Evolutionary conservation across 768 basidiomycete species (phyloP).

Genomic region (Termitomyces sp.): DNA sequence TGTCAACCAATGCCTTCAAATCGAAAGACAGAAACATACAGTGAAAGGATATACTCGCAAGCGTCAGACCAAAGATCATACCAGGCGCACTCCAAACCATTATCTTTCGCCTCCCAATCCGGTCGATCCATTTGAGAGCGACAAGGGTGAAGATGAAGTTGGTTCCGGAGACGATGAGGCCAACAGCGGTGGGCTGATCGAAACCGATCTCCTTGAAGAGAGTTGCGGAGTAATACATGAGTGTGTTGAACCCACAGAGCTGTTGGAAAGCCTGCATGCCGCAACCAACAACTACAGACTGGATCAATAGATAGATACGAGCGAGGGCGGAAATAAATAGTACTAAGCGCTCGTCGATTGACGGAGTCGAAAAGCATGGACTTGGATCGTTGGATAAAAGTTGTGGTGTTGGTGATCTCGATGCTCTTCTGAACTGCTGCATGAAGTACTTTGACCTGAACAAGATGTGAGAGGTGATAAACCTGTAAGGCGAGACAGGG

Average conservation of each 20-base stretch:
- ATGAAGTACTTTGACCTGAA: slow-evolving; percentile 54
- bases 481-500: background rate
- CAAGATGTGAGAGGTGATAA: background rate
- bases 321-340: slow-evolving; percentile 18
- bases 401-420: slow-evolving; percentile 58
- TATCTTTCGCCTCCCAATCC: slow-evolving; percentile 16
- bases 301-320: background rate
- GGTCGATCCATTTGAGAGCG: slow-evolving; percentile 13
- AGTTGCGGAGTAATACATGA: slow-evolving; percentile 74
- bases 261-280: slow-evolving; percentile 85
- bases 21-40: slow-evolving; percentile 5
- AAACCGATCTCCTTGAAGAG: slow-evolving; percentile 81
- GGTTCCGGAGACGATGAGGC: slow-evolving; percentile 73
- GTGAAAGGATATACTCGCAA: slow-evolving; percentile 18
- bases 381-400: slow-evolving; percentile 49
- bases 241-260: slow-evolving; percentile 80
- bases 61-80: slow-evolving; percentile 17
- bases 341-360: slow-evolving; percentile 70
- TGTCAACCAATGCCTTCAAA: background rate
- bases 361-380: slow-evolving; percentile 54
- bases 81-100: slow-evolving; percentile 19
- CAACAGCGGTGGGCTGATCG: slow-evolving; percentile 77
- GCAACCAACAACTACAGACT: slow-evolving; percentile 58
- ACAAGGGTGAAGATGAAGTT: slow-evolving; percentile 9
- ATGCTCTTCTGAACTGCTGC: slow-evolving; percentile 59